Percentiles rank a stretch among this genome's conserved stretches.
phyloP scores from a whole-genome alignment of 2,329 filamentous ascomycete genomes.

The Ceratocystis destructans region DNA sequence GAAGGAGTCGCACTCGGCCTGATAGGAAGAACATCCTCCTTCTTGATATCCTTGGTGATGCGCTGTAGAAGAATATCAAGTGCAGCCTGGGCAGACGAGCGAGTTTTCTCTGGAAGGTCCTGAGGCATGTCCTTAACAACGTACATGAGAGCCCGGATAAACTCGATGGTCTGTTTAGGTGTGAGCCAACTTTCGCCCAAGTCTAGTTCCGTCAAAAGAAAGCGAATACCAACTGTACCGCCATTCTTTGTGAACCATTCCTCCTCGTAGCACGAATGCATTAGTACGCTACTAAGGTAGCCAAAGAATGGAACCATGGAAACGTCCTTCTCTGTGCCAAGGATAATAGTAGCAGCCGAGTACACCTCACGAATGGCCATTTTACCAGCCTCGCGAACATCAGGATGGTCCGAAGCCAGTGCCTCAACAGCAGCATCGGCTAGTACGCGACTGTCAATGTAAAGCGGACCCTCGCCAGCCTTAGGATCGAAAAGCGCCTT shows the following conservation, averaged over 20 bases:
- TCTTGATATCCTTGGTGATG: constrained; percentile 65
- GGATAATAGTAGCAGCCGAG: constrained; percentile 61
- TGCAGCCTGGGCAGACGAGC: constrained; percentile 68
- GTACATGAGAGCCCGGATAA: constrained; percentile 82
- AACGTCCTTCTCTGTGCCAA: constrained; percentile 59
- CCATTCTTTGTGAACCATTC: constrained; percentile 98
- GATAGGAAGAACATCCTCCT: constrained; percentile 51
- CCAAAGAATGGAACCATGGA: constrained; percentile 72
- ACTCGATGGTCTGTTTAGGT: constrained; percentile 63
- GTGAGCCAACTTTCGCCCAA: constrained; percentile 74
- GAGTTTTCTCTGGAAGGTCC: constrained; percentile 81
- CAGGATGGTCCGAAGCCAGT: constrained; percentile 67
- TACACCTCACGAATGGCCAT: constrained; percentile 65
- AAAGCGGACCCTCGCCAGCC: constrained; percentile 73
- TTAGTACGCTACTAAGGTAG: constrained; percentile 70
- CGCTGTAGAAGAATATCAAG: constrained; percentile 64
- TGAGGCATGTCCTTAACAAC: constrained; percentile 97
- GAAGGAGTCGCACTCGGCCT: neutral
- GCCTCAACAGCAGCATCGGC: constrained; percentile 85
- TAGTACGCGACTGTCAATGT: constrained; percentile 73
- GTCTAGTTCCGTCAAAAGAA: constrained; percentile 71
- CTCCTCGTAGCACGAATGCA: constrained; percentile 90
- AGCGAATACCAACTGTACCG: constrained; percentile 77
- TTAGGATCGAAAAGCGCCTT: constrained; percentile 70
- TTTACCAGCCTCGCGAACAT: constrained; percentile 72